Conservation (phyloP, 1,284 basidiomycete genomes). For the Psilocybe mexicana region DNA sequence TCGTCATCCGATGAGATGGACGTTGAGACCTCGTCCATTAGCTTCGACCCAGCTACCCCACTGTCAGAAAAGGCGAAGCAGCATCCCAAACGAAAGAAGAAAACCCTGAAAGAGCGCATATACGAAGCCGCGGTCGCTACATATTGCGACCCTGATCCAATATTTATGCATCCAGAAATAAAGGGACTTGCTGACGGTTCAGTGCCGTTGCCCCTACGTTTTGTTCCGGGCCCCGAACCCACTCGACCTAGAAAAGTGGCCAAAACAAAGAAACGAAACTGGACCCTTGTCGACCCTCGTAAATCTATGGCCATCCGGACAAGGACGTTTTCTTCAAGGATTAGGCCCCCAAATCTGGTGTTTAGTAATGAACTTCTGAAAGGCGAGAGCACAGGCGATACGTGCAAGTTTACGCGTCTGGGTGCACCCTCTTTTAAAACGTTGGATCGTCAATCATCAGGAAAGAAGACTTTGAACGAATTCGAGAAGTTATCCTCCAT, state of each 20-base stretch:
- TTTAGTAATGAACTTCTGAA: neutral
- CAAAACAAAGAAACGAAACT: conserved; percentile 2
- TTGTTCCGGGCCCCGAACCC: conserved; percentile 15
- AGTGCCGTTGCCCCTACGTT: conserved; percentile 21
- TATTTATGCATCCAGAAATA: conserved; percentile 11
- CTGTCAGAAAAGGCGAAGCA: neutral
- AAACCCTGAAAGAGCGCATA: conserved; percentile 24
- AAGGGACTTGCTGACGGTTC: conserved; percentile 9
- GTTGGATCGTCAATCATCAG: neutral
- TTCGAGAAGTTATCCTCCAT: neutral
- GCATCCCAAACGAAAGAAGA: neutral
- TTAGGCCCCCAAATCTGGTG: conserved; percentile 6
- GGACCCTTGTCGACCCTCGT: conserved; percentile 28
- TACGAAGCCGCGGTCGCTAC: conserved; percentile 28
- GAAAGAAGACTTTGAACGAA: neutral
- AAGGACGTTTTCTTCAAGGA: conserved; percentile 19
- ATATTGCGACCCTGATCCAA: conserved; percentile 23
- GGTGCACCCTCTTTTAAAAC: neutral
- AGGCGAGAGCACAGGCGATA: neutral
- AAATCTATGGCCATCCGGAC: conserved; percentile 27
- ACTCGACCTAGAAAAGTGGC: neutral
- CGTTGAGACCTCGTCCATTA: neutral
- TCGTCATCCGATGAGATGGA: neutral
- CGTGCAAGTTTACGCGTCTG: neutral
- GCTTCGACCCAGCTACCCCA: conserved; percentile 3